Evolutionary conservation across 176 grass and related monocot species (phyloP), one percentile per base, ranked within the genome.

Genomic region (Eragrostis curvula): DNA sequence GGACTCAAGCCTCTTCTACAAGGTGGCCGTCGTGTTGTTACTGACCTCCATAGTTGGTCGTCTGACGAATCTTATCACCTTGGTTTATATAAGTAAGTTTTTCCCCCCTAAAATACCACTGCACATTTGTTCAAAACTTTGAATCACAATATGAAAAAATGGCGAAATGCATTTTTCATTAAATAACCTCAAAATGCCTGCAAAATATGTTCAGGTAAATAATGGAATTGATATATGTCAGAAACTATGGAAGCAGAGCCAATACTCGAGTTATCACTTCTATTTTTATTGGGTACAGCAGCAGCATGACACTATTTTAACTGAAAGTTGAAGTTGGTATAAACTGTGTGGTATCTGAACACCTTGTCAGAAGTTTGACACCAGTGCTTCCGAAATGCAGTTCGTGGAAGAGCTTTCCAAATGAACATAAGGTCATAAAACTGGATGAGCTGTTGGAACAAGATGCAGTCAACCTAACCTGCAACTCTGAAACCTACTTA

Each of bases 1-100:
- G 84, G 86, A 94, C 76, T 63, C 83, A 1, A 85, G 44, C 21
- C 78, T 94, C 60, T 91, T 94, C 80, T 94, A 88, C 66, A 78
- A 59, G 27, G 80, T 91, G 40, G 80, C 84, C 36, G 16, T 62
- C n/a, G 78, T 71, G 17, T 81, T 94, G 68, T 47, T 84, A 66
- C 3, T 94, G 64, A 82, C 68, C 49, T 91, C 92, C 52, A 46
- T 87, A n/a, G 63, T 84, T 67, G 78, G 86, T 45, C 81, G 74
- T 24, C 49, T 77, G 56, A 78, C 76, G 73, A 61, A 94, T 81
- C 74, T 91, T 78, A 46, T 75, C 49, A 91, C 81, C 82, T 55
- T 94, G 53, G 64, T 56, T 73, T 93, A 87, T 48, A 25, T 75
- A 83, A 75, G 88, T 91, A 87, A 89, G 71, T 84, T 75, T 18